These are phyloP conservation scores for Mycena chlorophos DNA, from an alignment of 768 basidiomycete species.

Conservation along the genomic window DNA sequence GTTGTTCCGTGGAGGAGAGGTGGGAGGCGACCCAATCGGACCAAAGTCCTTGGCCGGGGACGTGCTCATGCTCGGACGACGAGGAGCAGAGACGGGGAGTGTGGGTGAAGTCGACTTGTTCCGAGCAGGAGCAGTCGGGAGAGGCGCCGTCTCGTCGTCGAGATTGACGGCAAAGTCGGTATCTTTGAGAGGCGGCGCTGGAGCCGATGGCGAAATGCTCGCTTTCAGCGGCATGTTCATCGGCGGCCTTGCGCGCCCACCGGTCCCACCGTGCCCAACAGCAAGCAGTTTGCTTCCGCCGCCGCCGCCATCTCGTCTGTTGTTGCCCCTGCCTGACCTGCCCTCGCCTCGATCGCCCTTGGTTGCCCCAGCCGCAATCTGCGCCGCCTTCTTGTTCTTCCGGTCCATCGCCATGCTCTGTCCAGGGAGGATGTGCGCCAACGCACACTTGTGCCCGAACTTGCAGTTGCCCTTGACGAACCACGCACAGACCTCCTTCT, in stretches of 20 bases:
- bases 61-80: conserved; percentile 41
- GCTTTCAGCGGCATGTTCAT: conserved; percentile 72
- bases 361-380: conserved; percentile 55
- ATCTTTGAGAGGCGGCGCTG: conserved; percentile 74
- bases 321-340: conserved; percentile 8
- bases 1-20: conserved; percentile 23
- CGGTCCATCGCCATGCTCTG: conserved; percentile 95
- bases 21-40: conserved; percentile 81
- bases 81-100: conserved; percentile 59
- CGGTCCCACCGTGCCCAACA: conserved; percentile 68
- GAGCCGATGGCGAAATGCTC: conserved; percentile 72
- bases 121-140: conserved; percentile 47
- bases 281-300: conserved; percentile 40
- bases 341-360: conserved; percentile 34
- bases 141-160: conserved; percentile 55
- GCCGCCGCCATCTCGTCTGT: conserved; percentile 24
- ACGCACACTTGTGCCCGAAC: conserved; percentile 78
- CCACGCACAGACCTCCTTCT: conserved; percentile 85
- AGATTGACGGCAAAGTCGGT: conserved; percentile 74
- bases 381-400: conserved; percentile 95
- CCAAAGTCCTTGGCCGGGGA: conserved; percentile 62
- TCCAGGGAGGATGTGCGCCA: conserved; percentile 92
- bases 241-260: conserved; percentile 63
- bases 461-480: conserved; percentile 89
- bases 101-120: conserved; percentile 43